phyloP scores from a whole-genome alignment of 2,329 filamentous ascomycete genomes.

The Alternaria gaisen region DNA sequence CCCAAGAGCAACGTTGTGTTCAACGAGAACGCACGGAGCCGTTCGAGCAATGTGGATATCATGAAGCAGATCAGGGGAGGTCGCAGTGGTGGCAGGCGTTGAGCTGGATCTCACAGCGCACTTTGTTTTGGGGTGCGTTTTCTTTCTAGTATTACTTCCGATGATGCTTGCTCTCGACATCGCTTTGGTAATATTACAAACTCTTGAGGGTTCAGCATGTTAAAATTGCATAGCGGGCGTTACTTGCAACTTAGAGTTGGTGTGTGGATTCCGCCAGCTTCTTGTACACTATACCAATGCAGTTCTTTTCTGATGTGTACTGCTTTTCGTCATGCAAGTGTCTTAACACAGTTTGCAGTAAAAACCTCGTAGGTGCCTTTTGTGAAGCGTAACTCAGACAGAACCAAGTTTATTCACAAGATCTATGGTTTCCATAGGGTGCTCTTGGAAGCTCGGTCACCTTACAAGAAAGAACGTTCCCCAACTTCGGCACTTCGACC shows the following conservation, averaged over 20 bases:
- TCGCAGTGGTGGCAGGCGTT: constrained; percentile 37
- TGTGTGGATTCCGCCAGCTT: background rate
- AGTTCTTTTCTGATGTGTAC: background rate
- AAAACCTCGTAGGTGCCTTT: background rate
- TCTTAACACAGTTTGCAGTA: background rate
- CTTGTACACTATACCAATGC: constrained; percentile 6
- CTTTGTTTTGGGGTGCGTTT: background rate
- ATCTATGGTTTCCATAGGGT: background rate
- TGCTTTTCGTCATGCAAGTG: background rate
- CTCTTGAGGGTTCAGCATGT: constrained; percentile 1
- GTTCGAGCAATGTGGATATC: constrained; percentile 41
- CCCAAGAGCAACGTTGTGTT: constrained; percentile 63
- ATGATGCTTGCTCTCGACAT: background rate
- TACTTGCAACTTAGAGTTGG: constrained; percentile 5
- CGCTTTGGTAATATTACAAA: constrained; percentile 2
- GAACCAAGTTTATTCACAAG: background rate
- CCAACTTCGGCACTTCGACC: background rate
- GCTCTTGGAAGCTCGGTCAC: background rate
- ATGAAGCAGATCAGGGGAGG: constrained; percentile 42
- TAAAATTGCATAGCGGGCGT: constrained; percentile 23
- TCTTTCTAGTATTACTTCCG: background rate
- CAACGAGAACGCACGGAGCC: constrained; percentile 40
- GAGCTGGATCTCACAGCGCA: background rate
- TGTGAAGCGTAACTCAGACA: background rate
- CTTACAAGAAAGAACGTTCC: background rate